A percentile compares a stretch with the other conserved stretches of the same genome.
Evolutionary conservation across 164 flowering plant species (phyloP).

Genomic region (Chimonanthus praecox): DNA sequence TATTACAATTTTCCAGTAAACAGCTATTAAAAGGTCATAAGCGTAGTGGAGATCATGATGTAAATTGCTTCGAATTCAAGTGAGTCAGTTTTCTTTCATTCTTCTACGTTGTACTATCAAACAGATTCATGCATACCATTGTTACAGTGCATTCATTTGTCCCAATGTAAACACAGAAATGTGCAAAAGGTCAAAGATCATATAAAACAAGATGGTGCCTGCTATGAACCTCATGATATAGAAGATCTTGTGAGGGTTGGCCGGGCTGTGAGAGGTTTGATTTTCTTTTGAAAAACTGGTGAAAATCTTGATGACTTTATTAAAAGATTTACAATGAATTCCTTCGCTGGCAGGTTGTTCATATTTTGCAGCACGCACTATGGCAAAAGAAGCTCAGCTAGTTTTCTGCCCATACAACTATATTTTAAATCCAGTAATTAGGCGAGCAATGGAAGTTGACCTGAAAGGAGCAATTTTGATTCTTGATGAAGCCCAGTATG

Average conservation of each 20-base stretch:
- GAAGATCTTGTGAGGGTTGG: constrained; percentile 98
- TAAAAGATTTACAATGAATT: neutral
- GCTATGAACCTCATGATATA: constrained; percentile 86
- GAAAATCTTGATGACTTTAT: constrained; percentile 7
- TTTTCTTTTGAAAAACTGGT: constrained; percentile 12
- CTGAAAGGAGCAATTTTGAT: constrained; percentile 69
- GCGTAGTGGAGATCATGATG: constrained; percentile 14
- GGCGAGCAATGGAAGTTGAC: constrained; percentile 87
- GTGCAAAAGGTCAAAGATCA: constrained; percentile 60
- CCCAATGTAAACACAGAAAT: constrained; percentile 42
- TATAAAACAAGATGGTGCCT: constrained; percentile 82
- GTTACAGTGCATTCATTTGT: neutral
- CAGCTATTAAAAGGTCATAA: constrained; percentile 46
- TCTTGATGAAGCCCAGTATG: constrained; percentile 98
- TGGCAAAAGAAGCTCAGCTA: constrained; percentile 79
- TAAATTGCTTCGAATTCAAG: constrained; percentile 69
- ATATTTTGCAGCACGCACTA: constrained; percentile 82
- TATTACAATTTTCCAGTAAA: constrained; percentile 47
- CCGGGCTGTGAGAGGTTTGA: constrained; percentile 56
- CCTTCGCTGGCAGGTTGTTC: constrained; percentile 65
- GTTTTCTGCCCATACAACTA: constrained; percentile 95
- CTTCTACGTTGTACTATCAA: neutral
- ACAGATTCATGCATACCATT: neutral
- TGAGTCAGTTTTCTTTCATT: constrained; percentile 29
- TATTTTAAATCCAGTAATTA: constrained; percentile 65